A percentile compares a stretch with the other conserved stretches of the same genome.
These are phyloP conservation scores for Aspergillus chevalieri DNA, from an alignment of 2,329 filamentous ascomycete species.

Conservation along the genomic window DNA sequence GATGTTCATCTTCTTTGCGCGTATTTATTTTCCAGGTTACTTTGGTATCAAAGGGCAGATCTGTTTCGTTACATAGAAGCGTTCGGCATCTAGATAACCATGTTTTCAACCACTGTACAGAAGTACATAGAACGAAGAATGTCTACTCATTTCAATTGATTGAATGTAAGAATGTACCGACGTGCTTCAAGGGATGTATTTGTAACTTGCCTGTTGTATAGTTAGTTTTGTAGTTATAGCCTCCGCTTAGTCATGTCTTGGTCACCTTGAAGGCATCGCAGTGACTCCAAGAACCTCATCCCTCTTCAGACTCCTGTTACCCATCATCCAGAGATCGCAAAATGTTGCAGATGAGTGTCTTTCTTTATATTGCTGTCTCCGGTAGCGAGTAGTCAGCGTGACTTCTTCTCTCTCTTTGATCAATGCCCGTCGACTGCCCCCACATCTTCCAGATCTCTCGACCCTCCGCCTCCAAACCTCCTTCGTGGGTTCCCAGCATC, in stretches of 20 bases:
- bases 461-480: conserved; percentile 20
- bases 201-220: too few species aligned
- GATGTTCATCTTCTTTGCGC: neutral
- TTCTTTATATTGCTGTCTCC: conserved; percentile 13
- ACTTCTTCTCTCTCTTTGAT: neutral
- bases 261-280: neutral
- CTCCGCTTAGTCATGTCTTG: neutral
- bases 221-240: too few species aligned
- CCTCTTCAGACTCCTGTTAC: neutral
- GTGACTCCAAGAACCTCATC: neutral
- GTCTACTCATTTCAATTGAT: neutral
- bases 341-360: conserved; percentile 18
- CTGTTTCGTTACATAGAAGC: too few species aligned
- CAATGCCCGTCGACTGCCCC: conserved; percentile 14
- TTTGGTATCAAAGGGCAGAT: conserved; percentile 3
- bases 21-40: neutral
- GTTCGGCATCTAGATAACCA: too few species aligned
- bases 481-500: conserved; percentile 18
- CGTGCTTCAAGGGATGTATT: neutral
- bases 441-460: conserved; percentile 26
- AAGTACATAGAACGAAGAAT: neutral
- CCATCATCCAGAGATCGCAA: conserved; percentile 3
- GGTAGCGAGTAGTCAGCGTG: conserved; percentile 11
- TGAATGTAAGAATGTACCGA: too few species aligned
- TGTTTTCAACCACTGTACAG: neutral